Conservation (phyloP, 2,329 filamentous ascomycete genomes). For the Ophiocordyceps australis region DNA sequence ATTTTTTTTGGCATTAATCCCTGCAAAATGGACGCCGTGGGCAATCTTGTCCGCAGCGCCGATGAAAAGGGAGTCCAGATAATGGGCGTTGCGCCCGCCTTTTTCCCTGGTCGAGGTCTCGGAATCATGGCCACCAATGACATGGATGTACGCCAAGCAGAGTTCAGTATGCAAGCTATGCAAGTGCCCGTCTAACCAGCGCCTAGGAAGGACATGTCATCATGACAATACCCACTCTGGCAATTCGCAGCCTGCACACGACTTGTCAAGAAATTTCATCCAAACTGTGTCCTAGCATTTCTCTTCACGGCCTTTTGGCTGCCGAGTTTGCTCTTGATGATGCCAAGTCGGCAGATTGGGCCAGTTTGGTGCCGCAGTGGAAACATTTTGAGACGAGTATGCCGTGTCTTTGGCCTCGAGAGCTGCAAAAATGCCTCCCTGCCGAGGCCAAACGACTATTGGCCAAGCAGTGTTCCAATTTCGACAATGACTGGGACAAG, state of each 20-base stretch:
- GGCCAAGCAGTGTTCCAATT: slow-evolving; percentile 26
- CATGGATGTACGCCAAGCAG: slow-evolving; percentile 32
- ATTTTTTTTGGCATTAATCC: no score
- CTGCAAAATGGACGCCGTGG: slow-evolving; percentile 1
- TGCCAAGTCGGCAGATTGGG: background rate
- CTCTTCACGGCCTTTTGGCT: slow-evolving; percentile 56
- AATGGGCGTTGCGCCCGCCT: slow-evolving; percentile 43
- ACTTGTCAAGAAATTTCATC: slow-evolving; percentile 34
- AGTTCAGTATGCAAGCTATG: background rate
- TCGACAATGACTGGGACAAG: slow-evolving; percentile 17
- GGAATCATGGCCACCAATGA: slow-evolving; percentile 50
- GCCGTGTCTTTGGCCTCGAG: slow-evolving; percentile 20
- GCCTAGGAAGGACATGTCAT: slow-evolving; percentile 31
- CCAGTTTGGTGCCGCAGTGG: slow-evolving; percentile 1
- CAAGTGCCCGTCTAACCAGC: background rate
- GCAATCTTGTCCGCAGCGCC: slow-evolving; percentile 1
- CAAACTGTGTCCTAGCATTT: slow-evolving; percentile 32
- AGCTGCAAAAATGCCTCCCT: slow-evolving; percentile 24
- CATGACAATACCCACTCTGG: slow-evolving; percentile 43
- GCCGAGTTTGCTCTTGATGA: slow-evolving; percentile 38
- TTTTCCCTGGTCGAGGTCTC: slow-evolving; percentile 50
- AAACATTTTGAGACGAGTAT: slow-evolving; percentile 2
- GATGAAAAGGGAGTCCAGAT: slow-evolving; percentile 14
- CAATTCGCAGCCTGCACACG: slow-evolving; percentile 45
- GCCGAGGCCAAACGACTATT: slow-evolving; percentile 22